These are phyloP conservation scores for Penicillium lagena DNA, from an alignment of 495 filamentous ascomycete species.

Conservation along the genomic window DNA sequence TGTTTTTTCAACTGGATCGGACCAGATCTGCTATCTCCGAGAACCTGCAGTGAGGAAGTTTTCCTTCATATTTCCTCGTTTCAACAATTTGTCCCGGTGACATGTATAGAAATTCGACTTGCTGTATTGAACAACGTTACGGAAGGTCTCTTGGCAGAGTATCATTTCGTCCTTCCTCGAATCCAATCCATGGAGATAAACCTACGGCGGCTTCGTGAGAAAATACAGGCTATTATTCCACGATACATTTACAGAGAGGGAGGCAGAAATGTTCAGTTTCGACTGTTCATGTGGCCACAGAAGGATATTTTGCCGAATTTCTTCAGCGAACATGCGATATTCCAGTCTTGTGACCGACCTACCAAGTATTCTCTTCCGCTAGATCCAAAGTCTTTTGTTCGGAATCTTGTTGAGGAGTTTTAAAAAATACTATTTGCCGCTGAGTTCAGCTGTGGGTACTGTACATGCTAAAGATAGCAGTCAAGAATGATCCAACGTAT, in stretches of 20 bases:
- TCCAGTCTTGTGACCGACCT: not conserved
- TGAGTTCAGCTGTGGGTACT: too few species aligned
- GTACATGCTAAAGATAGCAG: too few species aligned
- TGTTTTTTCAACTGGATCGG: conserved; percentile 3
- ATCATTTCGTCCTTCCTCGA: conserved; percentile 5
- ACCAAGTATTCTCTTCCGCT: not conserved
- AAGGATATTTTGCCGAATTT: not conserved
- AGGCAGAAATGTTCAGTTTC: not conserved
- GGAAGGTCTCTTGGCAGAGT: conserved; percentile 1
- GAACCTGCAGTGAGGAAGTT: conserved; percentile 1
- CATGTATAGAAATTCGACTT: conserved; percentile 6
- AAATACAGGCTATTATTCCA: conserved; percentile 3
- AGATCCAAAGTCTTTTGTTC: not conserved
- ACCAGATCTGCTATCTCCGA: not conserved
- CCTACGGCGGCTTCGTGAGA: not conserved
- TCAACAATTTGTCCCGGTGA: not conserved
- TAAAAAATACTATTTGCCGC: too few species aligned
- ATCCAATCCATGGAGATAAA: conserved; percentile 2
- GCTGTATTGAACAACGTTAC: not conserved
- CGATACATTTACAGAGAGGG: not conserved
- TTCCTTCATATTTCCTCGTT: conserved; percentile 4
- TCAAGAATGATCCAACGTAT: too few species aligned
- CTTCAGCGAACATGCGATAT: not conserved
- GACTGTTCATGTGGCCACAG: conserved; percentile 1
- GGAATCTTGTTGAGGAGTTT: not conserved